Base-by-base conservation (phyloP, 345 rosid species). In the Lagerstroemia speciosa region DNA sequence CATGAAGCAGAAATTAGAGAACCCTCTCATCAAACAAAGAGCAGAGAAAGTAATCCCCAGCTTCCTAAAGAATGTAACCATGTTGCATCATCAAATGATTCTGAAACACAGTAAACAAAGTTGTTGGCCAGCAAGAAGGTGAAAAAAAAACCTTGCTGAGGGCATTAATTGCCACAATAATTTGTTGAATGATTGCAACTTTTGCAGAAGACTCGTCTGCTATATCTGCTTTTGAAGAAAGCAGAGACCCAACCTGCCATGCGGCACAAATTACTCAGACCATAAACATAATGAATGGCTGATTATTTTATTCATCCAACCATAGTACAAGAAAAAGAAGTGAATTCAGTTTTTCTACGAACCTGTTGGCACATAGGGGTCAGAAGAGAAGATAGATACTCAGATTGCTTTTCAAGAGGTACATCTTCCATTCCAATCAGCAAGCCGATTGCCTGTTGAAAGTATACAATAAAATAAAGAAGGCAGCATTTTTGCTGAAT, bases 311-410 rank as follows among this genome's bases (percentile, higher is more conserved):
- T n/a, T 38, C 48, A 65, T 10, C 26, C 40, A 38, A 37, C 5
- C 34, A 36, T 32, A 12, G 31, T 24, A 22, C 17, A 1, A 27
- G 45, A 22, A 24, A 24, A 22, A 65, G 31, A 65, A 65, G 20
- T 6, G 3, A 2, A 15, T 38, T 26, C 1, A 24, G 29, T 62
- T 38, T 29, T 57, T 57, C 73, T 26, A 24, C 32, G 63, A 70
- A 94, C 99, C 97, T 94, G 97, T 70, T 75, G 95, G 76, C 92
- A 89, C 66, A 94, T 95, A 69, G 97, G 95, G 69, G 84, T 81
- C 46, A 94, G 88, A 82, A 94, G 80, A 57, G 89, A 89, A 69
- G 99, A 83, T 31, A 94, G 90, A 78, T 89, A 94, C 71, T 84
- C 93, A 29, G 94, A 85, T 81, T 94, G 99, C 79, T 88, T 94